These are phyloP conservation scores for Clathrus columnatus DNA, from an alignment of 768 basidiomycete species.

Conservation along the genomic window DNA sequence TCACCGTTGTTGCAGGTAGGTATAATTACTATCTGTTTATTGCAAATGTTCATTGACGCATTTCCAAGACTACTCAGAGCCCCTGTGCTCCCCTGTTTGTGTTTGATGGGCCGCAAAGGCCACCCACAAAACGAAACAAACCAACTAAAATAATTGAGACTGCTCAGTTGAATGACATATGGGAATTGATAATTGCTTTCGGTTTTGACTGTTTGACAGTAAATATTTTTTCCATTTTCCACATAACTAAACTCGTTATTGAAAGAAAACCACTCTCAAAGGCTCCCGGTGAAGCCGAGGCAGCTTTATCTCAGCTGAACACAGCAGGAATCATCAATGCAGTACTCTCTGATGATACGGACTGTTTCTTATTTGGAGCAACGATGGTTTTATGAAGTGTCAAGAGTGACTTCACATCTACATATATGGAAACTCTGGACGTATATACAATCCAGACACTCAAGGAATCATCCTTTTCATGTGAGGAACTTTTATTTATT, in stretches of 20 bases:
- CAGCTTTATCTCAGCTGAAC: slow-evolving; percentile 83
- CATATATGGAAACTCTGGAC: too few species aligned
- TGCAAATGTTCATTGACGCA: background rate
- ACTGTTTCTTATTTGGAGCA: slow-evolving; percentile 86
- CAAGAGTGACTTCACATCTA: too few species aligned
- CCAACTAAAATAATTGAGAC: background rate
- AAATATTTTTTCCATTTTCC: background rate
- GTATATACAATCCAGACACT: too few species aligned
- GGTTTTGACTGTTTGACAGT: background rate
- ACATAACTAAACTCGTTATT: background rate
- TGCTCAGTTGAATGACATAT: background rate
- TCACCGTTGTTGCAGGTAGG: background rate
- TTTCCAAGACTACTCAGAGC: background rate
- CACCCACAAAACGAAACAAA: background rate
- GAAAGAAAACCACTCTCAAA: slow-evolving; percentile 17
- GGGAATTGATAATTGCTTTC: background rate
- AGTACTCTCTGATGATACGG: slow-evolving; percentile 87
- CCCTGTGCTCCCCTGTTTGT: slow-evolving; percentile 3
- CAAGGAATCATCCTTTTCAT: too few species aligned
- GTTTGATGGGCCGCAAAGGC: background rate
- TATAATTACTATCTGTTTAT: background rate
- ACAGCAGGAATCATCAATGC: slow-evolving; percentile 75
- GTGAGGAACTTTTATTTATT: too few species aligned
- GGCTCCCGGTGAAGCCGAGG: slow-evolving; percentile 94
- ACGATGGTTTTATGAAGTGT: slow-evolving; percentile 58